A percentile compares a stretch with the other conserved stretches of the same genome.
Evolutionary conservation across 306 rosid species (phyloP).

Genomic region (Rubus parviflorus): DNA sequence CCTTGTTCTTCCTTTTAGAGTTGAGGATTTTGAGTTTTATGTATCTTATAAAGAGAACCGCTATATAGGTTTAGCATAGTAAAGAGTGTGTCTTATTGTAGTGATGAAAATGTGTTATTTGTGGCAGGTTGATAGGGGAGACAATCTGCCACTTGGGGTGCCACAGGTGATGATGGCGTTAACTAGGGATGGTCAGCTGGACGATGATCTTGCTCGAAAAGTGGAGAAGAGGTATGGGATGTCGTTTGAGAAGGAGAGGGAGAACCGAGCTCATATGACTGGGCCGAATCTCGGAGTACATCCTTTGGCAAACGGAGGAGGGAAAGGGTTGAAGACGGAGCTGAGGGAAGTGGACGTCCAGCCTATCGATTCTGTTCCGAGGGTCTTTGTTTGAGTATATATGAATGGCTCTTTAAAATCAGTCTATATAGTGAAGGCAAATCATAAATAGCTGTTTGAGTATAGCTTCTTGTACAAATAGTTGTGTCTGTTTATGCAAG

Average conservation of each 20-base stretch:
- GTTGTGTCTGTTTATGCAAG: not conserved
- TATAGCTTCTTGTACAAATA: not conserved
- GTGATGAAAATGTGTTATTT: conserved; percentile 35
- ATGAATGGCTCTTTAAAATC: no score
- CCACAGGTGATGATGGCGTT: conserved; percentile 80
- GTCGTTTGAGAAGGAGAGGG: conserved; percentile 45
- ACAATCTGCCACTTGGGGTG: conserved; percentile 61
- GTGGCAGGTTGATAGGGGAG: conserved; percentile 75
- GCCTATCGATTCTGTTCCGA: conserved; percentile 24
- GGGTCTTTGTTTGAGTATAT: conserved; percentile 42
- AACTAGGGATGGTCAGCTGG: conserved; percentile 72
- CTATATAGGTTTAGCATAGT: no score
- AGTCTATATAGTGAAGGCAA: not conserved
- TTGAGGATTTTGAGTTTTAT: no score
- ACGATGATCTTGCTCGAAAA: conserved; percentile 35
- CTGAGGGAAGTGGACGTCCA: conserved; percentile 53
- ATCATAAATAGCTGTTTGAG: not conserved
- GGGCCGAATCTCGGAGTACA: conserved; percentile 69
- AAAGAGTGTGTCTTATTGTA: not conserved
- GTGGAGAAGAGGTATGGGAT: conserved; percentile 47
- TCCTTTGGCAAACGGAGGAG: conserved; percentile 70
- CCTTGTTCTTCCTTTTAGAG: no score
- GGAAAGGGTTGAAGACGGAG: conserved; percentile 56
- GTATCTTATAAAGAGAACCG: no score
- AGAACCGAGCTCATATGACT: conserved; percentile 49